Base-by-base conservation (phyloP, 805 yeast species). In the Saccharomyces paradoxus region DNA sequence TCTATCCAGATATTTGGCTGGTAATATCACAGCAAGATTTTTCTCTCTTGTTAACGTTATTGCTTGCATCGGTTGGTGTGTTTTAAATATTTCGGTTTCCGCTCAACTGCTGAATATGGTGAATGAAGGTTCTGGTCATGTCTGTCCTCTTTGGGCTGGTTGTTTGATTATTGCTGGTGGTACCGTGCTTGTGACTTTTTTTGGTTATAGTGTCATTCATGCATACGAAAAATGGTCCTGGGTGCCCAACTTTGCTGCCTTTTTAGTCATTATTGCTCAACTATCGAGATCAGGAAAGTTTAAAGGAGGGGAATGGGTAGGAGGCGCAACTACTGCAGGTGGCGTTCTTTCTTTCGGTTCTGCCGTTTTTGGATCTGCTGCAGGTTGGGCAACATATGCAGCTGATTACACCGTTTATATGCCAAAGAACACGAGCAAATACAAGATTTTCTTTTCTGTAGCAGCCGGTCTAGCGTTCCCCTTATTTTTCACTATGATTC, bases 301-400 rank as follows among this genome's bases (percentile, higher is more conserved):
- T 67, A 72, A 76, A 50, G 74, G 78, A 56, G 88, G 85, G 56
- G 68, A 69, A 17, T 69, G 71, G 60, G 46, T 56, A 26, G 65
- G 78, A 44, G 96, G 96, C 56, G 67, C 74, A 26, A 75, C 81
- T 32, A 84, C 85, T 56, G 95, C 94, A 44, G 96, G 88, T 56
- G 65, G 71, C 65, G 90, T 88, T 24, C 74, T 90, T 55, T 81
- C 91, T 27, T 89, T 86, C 61, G 96, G 96, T 68, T 84, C 89
- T 70, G 74, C 94, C 47, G 69, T 87, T 58, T 90, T 81, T 65
- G 97, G 97, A 58, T 90, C 85, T 67, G 95, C 96, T 51, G 81
- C 96, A 53, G 96, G 97, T 59, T 90, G 97, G 97, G 82, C 95
- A 55, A 84, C 96, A n/a, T 89, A 84, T 64, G 94, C 97, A 29